A percentile compares a stretch with the other conserved stretches of the same genome.
Conservation (phyloP, 2,329 filamentous ascomycete species). For the Epichloe typhina region DNA sequence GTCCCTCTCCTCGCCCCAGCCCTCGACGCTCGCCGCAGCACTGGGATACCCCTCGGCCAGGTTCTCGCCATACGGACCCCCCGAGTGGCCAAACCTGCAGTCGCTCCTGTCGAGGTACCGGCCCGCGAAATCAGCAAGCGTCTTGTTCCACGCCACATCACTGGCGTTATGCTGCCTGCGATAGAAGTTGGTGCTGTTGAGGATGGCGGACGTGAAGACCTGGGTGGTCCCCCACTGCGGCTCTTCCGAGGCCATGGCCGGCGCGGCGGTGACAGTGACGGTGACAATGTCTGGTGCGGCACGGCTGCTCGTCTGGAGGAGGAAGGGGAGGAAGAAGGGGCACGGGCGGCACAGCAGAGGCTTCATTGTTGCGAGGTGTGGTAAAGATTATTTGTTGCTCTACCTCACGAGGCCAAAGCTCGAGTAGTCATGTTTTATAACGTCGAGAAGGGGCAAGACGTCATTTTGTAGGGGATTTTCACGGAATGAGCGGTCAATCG, state of each 20-base stretch:
- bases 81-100: conserved; percentile 43
- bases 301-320: background rate
- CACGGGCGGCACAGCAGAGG: background rate
- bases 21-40: conserved; percentile 2
- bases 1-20: conserved; percentile 8
- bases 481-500: too few relatives aligned
- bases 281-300: background rate
- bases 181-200: conserved; percentile 55
- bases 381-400: too few relatives aligned
- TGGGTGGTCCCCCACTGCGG: conserved; percentile 1
- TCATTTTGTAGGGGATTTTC: too few relatives aligned
- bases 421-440: too few relatives aligned
- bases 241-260: conserved; percentile 1
- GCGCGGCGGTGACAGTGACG: conserved; percentile 1
- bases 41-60: conserved; percentile 1
- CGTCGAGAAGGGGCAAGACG: too few relatives aligned
- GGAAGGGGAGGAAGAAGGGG: background rate
- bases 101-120: conserved; percentile 30
- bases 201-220: conserved; percentile 38
- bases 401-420: background rate
- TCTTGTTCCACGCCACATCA: conserved; percentile 50
- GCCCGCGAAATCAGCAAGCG: conserved; percentile 41
- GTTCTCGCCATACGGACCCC: conserved; percentile 34
- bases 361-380: background rate
- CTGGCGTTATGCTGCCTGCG: conserved; percentile 48